Conservation (phyloP, 176 grass and related monocot species). For the Avena insularis region DNA sequence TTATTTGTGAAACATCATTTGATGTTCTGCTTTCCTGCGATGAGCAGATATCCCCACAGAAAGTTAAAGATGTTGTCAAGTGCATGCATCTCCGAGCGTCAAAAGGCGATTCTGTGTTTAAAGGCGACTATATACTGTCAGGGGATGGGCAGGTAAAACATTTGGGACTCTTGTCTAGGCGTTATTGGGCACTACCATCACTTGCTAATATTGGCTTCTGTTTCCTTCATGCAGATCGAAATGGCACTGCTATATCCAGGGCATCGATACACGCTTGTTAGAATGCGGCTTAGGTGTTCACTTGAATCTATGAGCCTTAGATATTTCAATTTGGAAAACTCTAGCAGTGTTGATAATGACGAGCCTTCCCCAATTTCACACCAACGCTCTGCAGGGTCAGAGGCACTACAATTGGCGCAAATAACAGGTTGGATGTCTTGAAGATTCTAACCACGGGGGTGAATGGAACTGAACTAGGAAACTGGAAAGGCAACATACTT, state of each 20-base stretch:
- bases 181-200: conserved; percentile 5
- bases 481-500: conserved; percentile 71
- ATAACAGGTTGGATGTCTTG: conserved; percentile 84
- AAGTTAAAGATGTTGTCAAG: conserved; percentile 88
- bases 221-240: conserved; percentile 66
- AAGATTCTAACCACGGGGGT: conserved; percentile 92
- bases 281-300: conserved; percentile 83
- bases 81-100: conserved; percentile 91
- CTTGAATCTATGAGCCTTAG: conserved; percentile 61
- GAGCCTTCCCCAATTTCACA: background rate
- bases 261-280: conserved; percentile 72
- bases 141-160: conserved; percentile 66
- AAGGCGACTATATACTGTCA: conserved; percentile 77
- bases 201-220: conserved; percentile 24
- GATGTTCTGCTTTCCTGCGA: conserved; percentile 21
- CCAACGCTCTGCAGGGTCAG: conserved; percentile 66
- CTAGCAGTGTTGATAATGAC: conserved; percentile 7
- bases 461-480: conserved; percentile 76
- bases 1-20: conserved; percentile 15
- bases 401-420: conserved; percentile 78
- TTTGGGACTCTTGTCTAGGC: conserved; percentile 16
- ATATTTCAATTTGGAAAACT: conserved; percentile 43
- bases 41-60: conserved; percentile 83
- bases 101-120: conserved; percentile 88
- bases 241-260: conserved; percentile 85